These are phyloP conservation scores for Coemansia umbellata DNA, from an alignment of 192 early-diverging fungal genomes.

Conservation along the genomic window DNA sequence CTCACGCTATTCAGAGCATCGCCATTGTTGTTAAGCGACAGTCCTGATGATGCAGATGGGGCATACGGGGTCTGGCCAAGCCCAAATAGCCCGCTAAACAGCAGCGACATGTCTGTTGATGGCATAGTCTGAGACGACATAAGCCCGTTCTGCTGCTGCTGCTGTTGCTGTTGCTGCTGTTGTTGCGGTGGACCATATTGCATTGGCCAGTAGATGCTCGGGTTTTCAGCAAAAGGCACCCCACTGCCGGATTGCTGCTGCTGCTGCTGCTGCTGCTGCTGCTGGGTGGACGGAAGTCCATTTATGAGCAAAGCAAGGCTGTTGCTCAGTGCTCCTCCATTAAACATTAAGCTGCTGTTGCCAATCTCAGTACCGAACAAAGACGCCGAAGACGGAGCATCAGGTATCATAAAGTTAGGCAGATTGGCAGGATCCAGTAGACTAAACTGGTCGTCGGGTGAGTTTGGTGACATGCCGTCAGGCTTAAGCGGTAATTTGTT, in stretches of 20 bases:
- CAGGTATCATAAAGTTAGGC: slow-evolving; percentile 45
- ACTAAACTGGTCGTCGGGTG: slow-evolving; percentile 33
- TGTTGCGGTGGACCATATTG: slow-evolving; percentile 5
- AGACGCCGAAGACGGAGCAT: background rate
- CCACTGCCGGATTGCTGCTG: background rate
- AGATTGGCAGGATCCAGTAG: slow-evolving; percentile 43
- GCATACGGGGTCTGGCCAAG: slow-evolving; percentile 1
- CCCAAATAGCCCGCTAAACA: slow-evolving; percentile 30
- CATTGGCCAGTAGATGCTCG: slow-evolving; percentile 6
- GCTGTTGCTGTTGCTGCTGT: slow-evolving; percentile 2
- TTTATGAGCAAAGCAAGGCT: too few species aligned
- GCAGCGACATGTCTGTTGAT: slow-evolving; percentile 12
- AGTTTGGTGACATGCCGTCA: slow-evolving; percentile 25
- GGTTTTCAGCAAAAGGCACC: background rate
- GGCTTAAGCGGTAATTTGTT: slow-evolving; percentile 48
- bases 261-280: slow-evolving; percentile 6
- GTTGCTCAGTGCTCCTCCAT: too few species aligned
- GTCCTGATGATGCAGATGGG: background rate
- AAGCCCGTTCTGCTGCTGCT: background rate
- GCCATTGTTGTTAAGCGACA: background rate
- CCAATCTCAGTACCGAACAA: background rate
- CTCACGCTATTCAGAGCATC: background rate
- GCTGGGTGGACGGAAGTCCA: too few species aligned
- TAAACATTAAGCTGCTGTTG: background rate
- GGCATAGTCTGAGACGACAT: background rate